Percentiles rank a stretch among this genome's conserved stretches.
Evolutionary conservation across 1,139 yeast genomes (phyloP).

Genomic region (Pichia sp.): DNA sequence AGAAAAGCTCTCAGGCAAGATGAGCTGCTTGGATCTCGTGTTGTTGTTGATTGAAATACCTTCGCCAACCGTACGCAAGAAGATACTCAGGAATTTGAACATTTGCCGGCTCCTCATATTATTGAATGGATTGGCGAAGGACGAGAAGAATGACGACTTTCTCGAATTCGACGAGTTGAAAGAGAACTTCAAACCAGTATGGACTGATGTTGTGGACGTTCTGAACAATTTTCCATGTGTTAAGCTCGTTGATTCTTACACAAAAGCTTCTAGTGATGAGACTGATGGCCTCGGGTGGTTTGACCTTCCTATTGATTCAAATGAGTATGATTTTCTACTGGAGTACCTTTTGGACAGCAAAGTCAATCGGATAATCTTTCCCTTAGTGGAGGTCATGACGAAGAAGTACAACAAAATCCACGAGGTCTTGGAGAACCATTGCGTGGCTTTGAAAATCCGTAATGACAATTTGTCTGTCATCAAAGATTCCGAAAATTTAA

Average conservation of each 20-base stretch:
- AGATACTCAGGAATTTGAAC: conserved; percentile 6
- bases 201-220: conserved; percentile 9
- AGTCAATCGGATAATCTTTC: conserved; percentile 10
- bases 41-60: neutral
- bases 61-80: neutral
- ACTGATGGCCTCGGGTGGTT: conserved; percentile 4
- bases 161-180: conserved; percentile 1
- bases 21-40: neutral
- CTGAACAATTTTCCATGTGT: conserved; percentile 15
- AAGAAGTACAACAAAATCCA: conserved; percentile 15
- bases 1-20: neutral
- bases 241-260: conserved; percentile 13
- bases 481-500: conserved; percentile 13
- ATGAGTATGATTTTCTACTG: conserved; percentile 15
- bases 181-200: neutral
- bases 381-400: conserved; percentile 17
- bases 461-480: conserved; percentile 17
- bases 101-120: conserved; percentile 12
- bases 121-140: conserved; percentile 7
- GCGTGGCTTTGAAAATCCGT: conserved; percentile 10
- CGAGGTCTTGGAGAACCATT: conserved; percentile 14
- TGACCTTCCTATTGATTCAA: conserved; percentile 16
- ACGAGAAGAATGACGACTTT: conserved; percentile 10
- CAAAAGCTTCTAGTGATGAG: conserved; percentile 4
- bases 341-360: conserved; percentile 13